Evolutionary conservation across 1,284 basidiomycete species (phyloP), one percentile per base, ranked within the genome.

Genomic region (Pseudozyma sp.): DNA sequence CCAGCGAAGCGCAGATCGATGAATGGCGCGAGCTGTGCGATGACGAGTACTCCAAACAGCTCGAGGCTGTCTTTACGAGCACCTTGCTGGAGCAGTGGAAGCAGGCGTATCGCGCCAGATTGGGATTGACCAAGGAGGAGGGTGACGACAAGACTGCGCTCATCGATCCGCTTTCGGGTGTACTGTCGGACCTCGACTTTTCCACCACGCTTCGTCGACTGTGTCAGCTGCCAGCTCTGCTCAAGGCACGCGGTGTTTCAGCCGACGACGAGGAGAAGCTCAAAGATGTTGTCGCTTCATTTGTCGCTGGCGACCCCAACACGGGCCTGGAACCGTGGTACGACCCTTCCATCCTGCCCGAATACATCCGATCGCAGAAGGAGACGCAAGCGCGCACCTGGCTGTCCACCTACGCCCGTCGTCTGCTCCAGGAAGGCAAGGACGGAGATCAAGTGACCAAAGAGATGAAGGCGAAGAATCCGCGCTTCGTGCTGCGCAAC

Each of bases 401-500:
- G 81, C 55, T 83, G n/a, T 39, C 54, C 9, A 54, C 30, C 8
- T 83, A 80, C 54, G 65, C 62, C 1, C 33, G 51, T 17, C 65
- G 78, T 6, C 58, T 81, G 48, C 49, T 64, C n/a, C 57, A 57
- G 35, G 65, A 77, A 45, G 68, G 59, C 3, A 45, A 62, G 9
- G 58, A 74, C 10, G 64, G 65, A 4, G 62, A 65, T 29, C 40
- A 64, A 24, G 61, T 73, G 11, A 54, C 54, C 1, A 17, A n/a
- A 8, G 71, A 68, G 52, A 76, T 81, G 75, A 54, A 55, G 40
- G 17, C 31, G 16, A 65, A 63, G 45, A 83, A 83, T 33, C 82
- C 82, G 10, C 54, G 65, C 7, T 84, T 84, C 40, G 73, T 82
- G 34, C 64, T 84, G 49, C 72, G 82, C 34, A 82, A 84, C 44